Evolutionary conservation across 106 monocot genomes (phyloP), one percentile per base, ranked within the genome.

Genomic region (Dendrobium officinale): DNA sequence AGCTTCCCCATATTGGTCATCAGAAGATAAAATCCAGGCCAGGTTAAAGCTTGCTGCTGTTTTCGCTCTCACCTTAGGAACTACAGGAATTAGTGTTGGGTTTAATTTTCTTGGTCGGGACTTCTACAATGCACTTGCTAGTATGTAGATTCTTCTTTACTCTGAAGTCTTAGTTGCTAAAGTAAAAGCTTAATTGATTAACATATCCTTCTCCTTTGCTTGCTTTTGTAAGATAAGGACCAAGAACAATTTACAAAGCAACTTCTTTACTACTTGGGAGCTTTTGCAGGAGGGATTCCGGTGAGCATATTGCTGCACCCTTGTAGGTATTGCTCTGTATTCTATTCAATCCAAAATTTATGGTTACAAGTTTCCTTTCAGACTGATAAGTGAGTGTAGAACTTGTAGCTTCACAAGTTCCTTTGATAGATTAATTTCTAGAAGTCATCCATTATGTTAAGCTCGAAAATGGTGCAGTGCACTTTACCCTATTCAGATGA

Each of bases 221-320:
- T 64, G 9, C 86, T 84, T 51, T 80, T 84, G 81, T 83, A 89
- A 98, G 97, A 92, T 77, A 98, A 98, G 94, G 94, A 98, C 73
- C 89, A 91, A 80, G 92, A 89, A 64, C 94, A 94, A 75, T 98
- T 98, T 77, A 91, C 84, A 48, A 98, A 79, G 80, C 97, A 98
- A 74, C 94, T 98, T 81, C 70, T 98, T 55, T 98, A 94, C 82
- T 97, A 97, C 68, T 77, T 94, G 64, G 90, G 89, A 55, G 92
- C 51, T 81, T 98, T 98, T 89, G 97, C 97, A 76, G 94, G 86
- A 81, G 97, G 97, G 92, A 98, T 98, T 83, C 94, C 94, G 94
- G 94, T 98, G 97, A 98, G 97, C 97, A 89, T 87, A 92, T 86
- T 89, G 95, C 87, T 86, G 92, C 90, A 84, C 77, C 89, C 82